Base-by-base conservation (phyloP, 495 filamentous ascomycete species). In the Aspergillus homomorphus region DNA sequence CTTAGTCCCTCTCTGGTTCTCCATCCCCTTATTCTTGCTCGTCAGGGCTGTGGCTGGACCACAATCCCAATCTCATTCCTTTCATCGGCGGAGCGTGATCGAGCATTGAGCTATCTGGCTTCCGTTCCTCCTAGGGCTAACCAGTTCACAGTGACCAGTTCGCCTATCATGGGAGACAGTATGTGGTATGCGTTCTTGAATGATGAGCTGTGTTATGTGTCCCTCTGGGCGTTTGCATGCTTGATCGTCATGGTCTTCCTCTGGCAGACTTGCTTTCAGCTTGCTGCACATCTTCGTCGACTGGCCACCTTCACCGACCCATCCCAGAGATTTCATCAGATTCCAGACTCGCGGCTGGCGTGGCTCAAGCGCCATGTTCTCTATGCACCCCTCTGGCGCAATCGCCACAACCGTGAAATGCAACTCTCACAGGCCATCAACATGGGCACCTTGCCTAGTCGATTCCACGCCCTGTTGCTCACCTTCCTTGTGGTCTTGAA, bases 371-470 rank as follows among this genome's bases (percentile, higher is more conserved):
- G 24, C 24, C 79, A 90, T 62, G 51, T 94, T 5, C 71, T 90
- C 1, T 89, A 89, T 61, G 81, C 90, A 1, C 91, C 90, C 21
- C 72, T 94, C 24, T 80, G 84, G 66, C 77, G 78, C 45, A 87
- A 87, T 63, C 78, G 89, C 56, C 90, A 93, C 69, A 92, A 93
- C 64, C 79, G 83, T 28, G 87, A 91, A 67, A 79, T 93, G 58
- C 84, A 86, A 63, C 69, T 95, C 28, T 87, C 84, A 42, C 74
- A 75, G 12, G 88, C 87, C 19, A 65, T 93, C 66, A 89, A 87
- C 65, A 83, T 92, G 49, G 90, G 90, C 28, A 92, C 89, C 0
- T 72, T 95, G 8, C 90, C 90, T 3, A 85, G 87, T 8, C 75
- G 91, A 21, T 82, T 91, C 60, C 89, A 95, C 60, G 81, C 85